A percentile compares a stretch with the other conserved stretches of the same genome.
These are phyloP conservation scores for Ceratocystis eucalypticola DNA, from an alignment of 2,329 filamentous ascomycete species.

Conservation along the genomic window DNA sequence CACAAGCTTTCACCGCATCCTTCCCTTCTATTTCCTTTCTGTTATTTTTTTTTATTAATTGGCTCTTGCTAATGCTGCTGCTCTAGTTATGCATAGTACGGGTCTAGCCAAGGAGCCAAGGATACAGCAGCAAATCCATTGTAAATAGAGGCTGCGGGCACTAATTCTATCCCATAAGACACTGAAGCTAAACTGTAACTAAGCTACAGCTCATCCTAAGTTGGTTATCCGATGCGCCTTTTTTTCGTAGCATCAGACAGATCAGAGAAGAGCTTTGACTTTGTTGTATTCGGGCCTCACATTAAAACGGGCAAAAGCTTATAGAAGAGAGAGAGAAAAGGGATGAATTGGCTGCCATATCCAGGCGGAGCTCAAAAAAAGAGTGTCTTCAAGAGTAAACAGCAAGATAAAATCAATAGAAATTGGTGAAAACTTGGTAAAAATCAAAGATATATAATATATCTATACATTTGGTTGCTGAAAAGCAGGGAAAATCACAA, in stretches of 20 bases:
- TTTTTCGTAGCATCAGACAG: background rate
- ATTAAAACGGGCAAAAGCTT: background rate
- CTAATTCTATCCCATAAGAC: no score
- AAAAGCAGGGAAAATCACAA: background rate
- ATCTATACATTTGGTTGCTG: background rate
- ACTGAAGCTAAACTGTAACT: background rate
- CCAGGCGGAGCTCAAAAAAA: background rate
- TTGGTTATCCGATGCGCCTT: constrained; percentile 17
- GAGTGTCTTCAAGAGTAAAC: background rate
- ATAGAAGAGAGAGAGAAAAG: background rate
- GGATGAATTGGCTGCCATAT: background rate
- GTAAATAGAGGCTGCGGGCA: no score
- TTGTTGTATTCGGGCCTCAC: background rate
- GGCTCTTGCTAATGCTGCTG: no score
- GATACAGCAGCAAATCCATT: no score
- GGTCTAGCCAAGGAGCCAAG: no score
- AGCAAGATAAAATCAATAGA: no score
- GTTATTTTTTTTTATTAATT: no score
- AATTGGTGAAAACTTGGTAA: background rate
- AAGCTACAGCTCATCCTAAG: constrained; percentile 6
- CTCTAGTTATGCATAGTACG: no score
- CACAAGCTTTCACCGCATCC: background rate
- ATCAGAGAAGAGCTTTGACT: background rate
- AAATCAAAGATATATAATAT: background rate
- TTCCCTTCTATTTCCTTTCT: background rate